Evolutionary conservation across 306 rosid species (phyloP).

Genomic region (Betula pendula): DNA sequence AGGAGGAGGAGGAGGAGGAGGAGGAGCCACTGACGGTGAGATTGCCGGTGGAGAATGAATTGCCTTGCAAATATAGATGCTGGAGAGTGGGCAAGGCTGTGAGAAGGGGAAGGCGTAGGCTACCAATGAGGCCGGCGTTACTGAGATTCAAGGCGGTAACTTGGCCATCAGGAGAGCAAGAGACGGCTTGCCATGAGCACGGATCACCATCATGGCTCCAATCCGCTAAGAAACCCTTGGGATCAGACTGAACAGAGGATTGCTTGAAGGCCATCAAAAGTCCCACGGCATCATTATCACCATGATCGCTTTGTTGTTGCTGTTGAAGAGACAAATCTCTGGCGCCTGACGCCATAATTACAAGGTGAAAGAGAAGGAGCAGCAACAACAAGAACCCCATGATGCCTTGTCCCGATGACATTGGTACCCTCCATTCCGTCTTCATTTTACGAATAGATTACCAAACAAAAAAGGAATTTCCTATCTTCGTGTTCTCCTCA

Average conservation of each 20-base stretch:
- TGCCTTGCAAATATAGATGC: slow-evolving; percentile 37
- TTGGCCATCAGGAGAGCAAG: slow-evolving; percentile 41
- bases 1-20: slow-evolving; percentile 23
- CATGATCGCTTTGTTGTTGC: background rate
- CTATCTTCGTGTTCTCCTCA: background rate
- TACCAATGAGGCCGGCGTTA: slow-evolving; percentile 51
- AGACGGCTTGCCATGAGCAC: slow-evolving; percentile 56
- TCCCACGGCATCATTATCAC: slow-evolving; percentile 6
- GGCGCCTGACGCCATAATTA: slow-evolving; percentile 18
- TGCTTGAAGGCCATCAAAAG: slow-evolving; percentile 48
- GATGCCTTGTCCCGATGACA: slow-evolving; percentile 6
- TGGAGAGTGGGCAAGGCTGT: slow-evolving; percentile 45
- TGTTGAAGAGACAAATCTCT: slow-evolving; percentile 19
- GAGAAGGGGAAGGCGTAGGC: slow-evolving; percentile 43
- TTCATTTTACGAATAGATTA: background rate
- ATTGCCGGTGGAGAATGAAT: slow-evolving; percentile 44
- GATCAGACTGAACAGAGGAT: slow-evolving; percentile 50
- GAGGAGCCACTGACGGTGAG: slow-evolving; percentile 17
- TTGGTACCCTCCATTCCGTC: slow-evolving; percentile 23
- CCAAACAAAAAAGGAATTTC: background rate
- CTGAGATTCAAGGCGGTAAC: slow-evolving; percentile 50
- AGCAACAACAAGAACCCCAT: slow-evolving; percentile 23
- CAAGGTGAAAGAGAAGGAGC: slow-evolving; percentile 13
- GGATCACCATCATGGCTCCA: slow-evolving; percentile 40
- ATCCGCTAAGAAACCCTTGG: slow-evolving; percentile 41